Conservation (phyloP, 257 asterid species). For the Nicotiana obtusifolia region DNA sequence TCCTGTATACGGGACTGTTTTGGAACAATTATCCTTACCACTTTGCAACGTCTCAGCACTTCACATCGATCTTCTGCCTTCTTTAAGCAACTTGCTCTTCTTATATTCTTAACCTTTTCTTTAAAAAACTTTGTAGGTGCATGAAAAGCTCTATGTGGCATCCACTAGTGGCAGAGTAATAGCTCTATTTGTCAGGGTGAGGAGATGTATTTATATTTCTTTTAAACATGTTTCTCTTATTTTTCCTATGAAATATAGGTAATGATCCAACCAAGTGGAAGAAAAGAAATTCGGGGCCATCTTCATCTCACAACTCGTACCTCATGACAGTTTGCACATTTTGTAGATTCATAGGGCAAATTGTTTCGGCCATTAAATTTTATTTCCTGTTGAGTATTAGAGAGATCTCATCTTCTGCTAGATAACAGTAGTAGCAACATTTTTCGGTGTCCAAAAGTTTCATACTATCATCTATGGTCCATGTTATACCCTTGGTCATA, state of each 20-base stretch:
- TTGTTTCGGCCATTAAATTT: background rate
- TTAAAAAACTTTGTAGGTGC: constrained; percentile 41
- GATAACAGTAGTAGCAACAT: background rate
- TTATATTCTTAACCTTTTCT: background rate
- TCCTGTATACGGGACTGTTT: background rate
- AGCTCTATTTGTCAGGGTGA: constrained; percentile 61
- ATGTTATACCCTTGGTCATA: background rate
- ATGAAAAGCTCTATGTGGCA: constrained; percentile 73
- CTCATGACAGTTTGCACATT: background rate
- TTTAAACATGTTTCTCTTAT: constrained; percentile 1
- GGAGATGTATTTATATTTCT: background rate
- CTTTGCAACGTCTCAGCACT: background rate
- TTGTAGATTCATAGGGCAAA: background rate
- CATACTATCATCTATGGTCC: background rate
- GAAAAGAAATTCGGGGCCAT: background rate
- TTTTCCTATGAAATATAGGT: background rate
- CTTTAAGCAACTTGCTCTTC: background rate
- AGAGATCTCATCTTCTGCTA: background rate
- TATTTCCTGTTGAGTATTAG: background rate
- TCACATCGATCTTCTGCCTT: background rate
- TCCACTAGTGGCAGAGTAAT: constrained; percentile 81
- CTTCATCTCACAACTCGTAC: background rate
- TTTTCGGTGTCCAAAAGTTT: background rate
- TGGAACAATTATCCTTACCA: background rate
- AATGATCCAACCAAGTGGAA: background rate